A percentile compares a stretch with the other conserved stretches of the same genome.
Conservation (phyloP, 139 green algal species). For the Chlorella sorokiniana region DNA sequence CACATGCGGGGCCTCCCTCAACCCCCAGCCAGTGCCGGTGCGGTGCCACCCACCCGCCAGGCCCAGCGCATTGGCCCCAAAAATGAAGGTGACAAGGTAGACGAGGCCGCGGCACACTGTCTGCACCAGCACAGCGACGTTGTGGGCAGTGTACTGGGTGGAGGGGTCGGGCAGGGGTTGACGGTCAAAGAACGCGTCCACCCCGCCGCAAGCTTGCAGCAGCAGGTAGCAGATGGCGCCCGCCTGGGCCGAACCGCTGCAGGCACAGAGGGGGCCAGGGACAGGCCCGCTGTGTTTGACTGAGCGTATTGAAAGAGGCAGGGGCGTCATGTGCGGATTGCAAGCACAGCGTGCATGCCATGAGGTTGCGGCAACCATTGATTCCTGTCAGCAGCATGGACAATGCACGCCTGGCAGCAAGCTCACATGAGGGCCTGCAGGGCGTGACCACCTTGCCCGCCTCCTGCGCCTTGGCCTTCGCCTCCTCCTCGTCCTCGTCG, state of each 20-base stretch:
- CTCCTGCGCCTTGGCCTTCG: background rate
- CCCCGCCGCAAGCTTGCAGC: slow-evolving; percentile 10
- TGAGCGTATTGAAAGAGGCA: background rate
- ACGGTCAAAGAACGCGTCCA: slow-evolving; percentile 51
- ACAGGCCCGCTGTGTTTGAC: background rate
- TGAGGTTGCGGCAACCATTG: too few relatives aligned
- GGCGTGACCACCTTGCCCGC: slow-evolving; percentile 21
- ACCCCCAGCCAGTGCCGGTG: too few relatives aligned
- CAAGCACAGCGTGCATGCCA: background rate
- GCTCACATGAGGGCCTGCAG: slow-evolving; percentile 34
- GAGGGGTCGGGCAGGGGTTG: slow-evolving; percentile 37
- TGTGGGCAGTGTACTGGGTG: slow-evolving; percentile 50
- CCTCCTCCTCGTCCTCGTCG: slow-evolving; percentile 25
- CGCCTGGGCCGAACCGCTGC: slow-evolving; percentile 48
- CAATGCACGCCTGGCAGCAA: too few relatives aligned
- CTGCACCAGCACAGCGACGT: slow-evolving; percentile 58
- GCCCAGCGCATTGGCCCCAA: slow-evolving; percentile 58
- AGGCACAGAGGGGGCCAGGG: background rate
- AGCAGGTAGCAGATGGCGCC: slow-evolving; percentile 39
- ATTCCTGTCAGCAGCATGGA: too few relatives aligned
- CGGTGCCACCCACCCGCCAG: slow-evolving; percentile 35
- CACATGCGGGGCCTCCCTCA: too few relatives aligned
- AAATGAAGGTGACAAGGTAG: slow-evolving; percentile 68
- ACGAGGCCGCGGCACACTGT: slow-evolving; percentile 49
- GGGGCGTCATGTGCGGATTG: background rate